Evolutionary conservation across 2,329 filamentous ascomycete genomes (phyloP).

Genomic region (Colletotrichum gigasporum): DNA sequence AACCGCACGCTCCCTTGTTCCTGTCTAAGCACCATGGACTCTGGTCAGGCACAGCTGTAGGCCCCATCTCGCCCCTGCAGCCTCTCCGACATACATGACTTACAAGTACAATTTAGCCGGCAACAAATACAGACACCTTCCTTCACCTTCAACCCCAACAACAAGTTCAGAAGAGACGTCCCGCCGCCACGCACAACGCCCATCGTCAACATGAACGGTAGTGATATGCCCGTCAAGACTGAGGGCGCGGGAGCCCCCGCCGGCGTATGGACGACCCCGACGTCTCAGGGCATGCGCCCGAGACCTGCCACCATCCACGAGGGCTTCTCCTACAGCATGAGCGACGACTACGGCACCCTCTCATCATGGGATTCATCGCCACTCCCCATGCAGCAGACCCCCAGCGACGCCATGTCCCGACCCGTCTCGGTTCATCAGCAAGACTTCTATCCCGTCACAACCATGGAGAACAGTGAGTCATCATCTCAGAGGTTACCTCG

Average conservation of each 20-base stretch:
- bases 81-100: conserved; percentile 35
- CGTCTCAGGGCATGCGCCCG: conserved; percentile 58
- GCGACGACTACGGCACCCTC: conserved; percentile 61
- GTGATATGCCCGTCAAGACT: conserved; percentile 56
- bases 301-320: conserved; percentile 70
- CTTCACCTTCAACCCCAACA: conserved; percentile 58
- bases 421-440: conserved; percentile 68
- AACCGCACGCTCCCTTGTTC: conserved; percentile 44
- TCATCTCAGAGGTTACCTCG: neutral
- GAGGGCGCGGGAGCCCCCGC: conserved; percentile 57
- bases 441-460: conserved; percentile 58
- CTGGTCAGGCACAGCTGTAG: conserved; percentile 63
- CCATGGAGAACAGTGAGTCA: conserved; percentile 59
- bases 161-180: conserved; percentile 56
- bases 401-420: conserved; percentile 61
- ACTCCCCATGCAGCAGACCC: conserved; percentile 59
- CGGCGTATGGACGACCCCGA: conserved; percentile 65
- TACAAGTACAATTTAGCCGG: conserved; percentile 54
- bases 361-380: conserved; percentile 67
- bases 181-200: conserved; percentile 53
- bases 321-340: conserved; percentile 67
- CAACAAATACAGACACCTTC: conserved; percentile 59
- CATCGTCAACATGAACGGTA: conserved; percentile 60
- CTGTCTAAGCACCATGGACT: conserved; percentile 57
- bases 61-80: conserved; percentile 39